Evolutionary conservation across 257 asterid species (phyloP).

Genomic region (Gentiana macrophylla): DNA sequence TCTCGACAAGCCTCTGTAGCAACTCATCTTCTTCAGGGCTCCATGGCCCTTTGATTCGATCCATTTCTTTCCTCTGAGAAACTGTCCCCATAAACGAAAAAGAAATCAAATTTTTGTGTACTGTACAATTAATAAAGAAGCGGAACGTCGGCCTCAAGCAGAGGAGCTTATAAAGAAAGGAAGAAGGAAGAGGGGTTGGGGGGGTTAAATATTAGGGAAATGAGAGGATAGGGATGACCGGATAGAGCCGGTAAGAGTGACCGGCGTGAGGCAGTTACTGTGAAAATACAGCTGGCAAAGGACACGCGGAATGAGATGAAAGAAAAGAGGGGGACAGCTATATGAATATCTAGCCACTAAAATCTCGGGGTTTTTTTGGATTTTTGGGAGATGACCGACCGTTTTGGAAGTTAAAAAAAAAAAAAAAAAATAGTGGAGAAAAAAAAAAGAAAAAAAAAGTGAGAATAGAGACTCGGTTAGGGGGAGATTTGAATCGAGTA

Average conservation of each 20-base stretch:
- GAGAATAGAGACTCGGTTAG: neutral
- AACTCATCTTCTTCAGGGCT: slow-evolving; percentile 72
- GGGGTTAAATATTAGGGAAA: slow-evolving; percentile 22
- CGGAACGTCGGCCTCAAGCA: slow-evolving; percentile 31
- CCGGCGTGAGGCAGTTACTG: slow-evolving; percentile 59
- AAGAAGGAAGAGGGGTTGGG: neutral
- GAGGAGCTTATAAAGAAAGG: slow-evolving; percentile 19
- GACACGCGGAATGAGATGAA: slow-evolving; percentile 44
- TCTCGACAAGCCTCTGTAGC: slow-evolving; percentile 45
- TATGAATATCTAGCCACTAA: slow-evolving; percentile 15
- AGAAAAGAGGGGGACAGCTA: slow-evolving; percentile 25
- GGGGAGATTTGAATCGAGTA: neutral
- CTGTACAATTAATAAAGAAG: slow-evolving; percentile 32
- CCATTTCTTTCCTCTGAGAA: slow-evolving; percentile 31
- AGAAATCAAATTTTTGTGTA: neutral
- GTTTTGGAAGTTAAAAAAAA: slow-evolving; percentile 64
- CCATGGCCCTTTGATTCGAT: slow-evolving; percentile 88
- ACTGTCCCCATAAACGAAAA: slow-evolving; percentile 27
- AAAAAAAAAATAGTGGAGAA: too few relatives aligned
- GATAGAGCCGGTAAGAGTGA: slow-evolving; percentile 37
- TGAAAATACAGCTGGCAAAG: slow-evolving; percentile 46
- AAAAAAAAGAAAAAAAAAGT: too few relatives aligned
- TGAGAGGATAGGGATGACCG: slow-evolving; percentile 37
- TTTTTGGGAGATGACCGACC: slow-evolving; percentile 53
- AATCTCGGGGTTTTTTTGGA: slow-evolving; percentile 19